Evolutionary conservation across 148 eudicot species (phyloP), one percentile per base, ranked within the genome.

Genomic region (Fagopyrum esculentum): DNA sequence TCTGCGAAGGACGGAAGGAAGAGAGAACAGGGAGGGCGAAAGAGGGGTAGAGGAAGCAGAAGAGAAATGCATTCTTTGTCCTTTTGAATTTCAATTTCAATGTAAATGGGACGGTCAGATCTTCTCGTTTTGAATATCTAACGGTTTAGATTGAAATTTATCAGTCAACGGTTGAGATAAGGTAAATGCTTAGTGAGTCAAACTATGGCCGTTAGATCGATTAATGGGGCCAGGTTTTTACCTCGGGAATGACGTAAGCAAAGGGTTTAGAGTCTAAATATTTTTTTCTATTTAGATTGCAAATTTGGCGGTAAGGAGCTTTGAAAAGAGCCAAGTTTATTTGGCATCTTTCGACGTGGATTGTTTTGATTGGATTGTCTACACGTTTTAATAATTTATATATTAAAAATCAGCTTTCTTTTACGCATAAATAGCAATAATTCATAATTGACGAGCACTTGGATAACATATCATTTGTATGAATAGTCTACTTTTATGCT

Each of bases 11-110:
- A 46, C 74, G 55, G 54, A 45, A 54, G 74, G 74, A 71, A 49
- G 74, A 60, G 8, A 16, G 22, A 71, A 49, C 19, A 49, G 74
- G 47, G 55, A 11, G 74, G 35, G 55, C 74, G 8, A 35, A 26
- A 46, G 55, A 49, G 74, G 74, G 30, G 55, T 46, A 26, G 74
- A 71, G 55, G 74, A 71, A 71, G 74, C 45, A 71, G 74, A 46
- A 69, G 73, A 69, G 35, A 17, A 71, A 19, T 45, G 74, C 51
- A 71, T 22, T 71, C 74, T 71, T 40, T 71, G 54, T 45, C 55
- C 74, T 71, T 71, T 71, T 71, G 74, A 71, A 71, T 71, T 71
- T 66, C 74, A 71, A 71, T 71, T 71, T 71, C 51, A 46, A 71
- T 30, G 45, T 47, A 17, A 71, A 71, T 19, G 26, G 74, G 74